Evolutionary conservation across 164 flowering plant species (phyloP).

Genomic region (Pachysandra terminalis): DNA sequence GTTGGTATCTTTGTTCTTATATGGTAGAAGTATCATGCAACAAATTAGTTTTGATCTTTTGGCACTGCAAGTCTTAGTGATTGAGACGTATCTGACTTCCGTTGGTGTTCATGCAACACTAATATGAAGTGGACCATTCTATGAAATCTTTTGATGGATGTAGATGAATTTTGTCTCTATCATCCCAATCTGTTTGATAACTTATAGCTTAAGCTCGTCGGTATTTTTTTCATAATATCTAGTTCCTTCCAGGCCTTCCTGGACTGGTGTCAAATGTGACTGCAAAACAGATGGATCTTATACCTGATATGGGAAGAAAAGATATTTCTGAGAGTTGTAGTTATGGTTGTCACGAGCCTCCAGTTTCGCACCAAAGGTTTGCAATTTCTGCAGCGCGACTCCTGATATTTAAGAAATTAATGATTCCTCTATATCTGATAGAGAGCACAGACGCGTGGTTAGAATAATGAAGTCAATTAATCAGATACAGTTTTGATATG

Average conservation of each 20-base stretch:
- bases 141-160: neutral
- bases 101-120: neutral
- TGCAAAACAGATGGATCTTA: neutral
- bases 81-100: too few species aligned
- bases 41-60: too few species aligned
- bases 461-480: too few species aligned
- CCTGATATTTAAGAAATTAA: neutral
- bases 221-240: neutral
- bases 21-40: too few species aligned
- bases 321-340: too few species aligned
- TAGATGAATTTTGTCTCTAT: neutral
- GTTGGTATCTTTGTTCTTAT: too few species aligned
- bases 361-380: neutral
- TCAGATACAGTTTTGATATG: too few species aligned
- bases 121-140: neutral
- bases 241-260: neutral
- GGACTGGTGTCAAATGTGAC: neutral
- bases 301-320: neutral
- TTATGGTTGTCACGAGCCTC: neutral
- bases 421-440: neutral
- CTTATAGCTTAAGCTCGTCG: neutral
- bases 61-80: too few species aligned
- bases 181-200: neutral
- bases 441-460: neutral
- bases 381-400: neutral